These are phyloP conservation scores for Coniferiporia sulphurascens DNA, from an alignment of 1,284 basidiomycete genomes.

Conservation along the genomic window DNA sequence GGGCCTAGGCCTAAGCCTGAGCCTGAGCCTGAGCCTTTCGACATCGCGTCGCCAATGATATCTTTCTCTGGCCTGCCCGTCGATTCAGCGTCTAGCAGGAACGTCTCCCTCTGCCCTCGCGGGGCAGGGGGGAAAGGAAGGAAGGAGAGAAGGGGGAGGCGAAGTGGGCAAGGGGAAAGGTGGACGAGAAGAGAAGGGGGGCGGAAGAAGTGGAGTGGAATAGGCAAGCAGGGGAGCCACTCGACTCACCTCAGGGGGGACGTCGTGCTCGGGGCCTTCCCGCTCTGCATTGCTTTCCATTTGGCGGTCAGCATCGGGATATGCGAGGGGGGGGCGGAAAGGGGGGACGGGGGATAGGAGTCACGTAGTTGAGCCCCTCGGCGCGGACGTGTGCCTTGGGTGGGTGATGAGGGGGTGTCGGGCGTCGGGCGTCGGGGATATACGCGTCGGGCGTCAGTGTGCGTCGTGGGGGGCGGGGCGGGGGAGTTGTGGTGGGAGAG, in stretches of 20 bases:
- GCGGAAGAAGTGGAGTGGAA: background rate
- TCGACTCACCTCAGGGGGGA: background rate
- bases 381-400: slow-evolving; percentile 1
- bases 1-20: background rate
- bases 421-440: background rate
- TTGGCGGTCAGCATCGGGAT: background rate
- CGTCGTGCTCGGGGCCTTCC: background rate
- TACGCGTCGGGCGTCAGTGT: background rate
- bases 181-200: slow-evolving; percentile 4
- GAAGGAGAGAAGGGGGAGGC: background rate
- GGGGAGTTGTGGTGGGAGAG: too few species aligned
- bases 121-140: background rate
- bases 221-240: background rate
- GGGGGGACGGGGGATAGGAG: background rate
- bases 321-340: background rate
- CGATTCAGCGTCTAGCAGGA: background rate
- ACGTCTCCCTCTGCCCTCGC: background rate
- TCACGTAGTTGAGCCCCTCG: slow-evolving; percentile 8
- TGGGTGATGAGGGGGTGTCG: background rate
- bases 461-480: too few species aligned
- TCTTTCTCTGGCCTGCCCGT: background rate
- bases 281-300: slow-evolving; percentile 7
- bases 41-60: background rate
- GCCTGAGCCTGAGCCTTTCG: background rate
- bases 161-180: background rate